These are phyloP conservation scores for Furcasterigmium furcatum DNA, from an alignment of 2,329 filamentous ascomycete species.

Conservation along the genomic window DNA sequence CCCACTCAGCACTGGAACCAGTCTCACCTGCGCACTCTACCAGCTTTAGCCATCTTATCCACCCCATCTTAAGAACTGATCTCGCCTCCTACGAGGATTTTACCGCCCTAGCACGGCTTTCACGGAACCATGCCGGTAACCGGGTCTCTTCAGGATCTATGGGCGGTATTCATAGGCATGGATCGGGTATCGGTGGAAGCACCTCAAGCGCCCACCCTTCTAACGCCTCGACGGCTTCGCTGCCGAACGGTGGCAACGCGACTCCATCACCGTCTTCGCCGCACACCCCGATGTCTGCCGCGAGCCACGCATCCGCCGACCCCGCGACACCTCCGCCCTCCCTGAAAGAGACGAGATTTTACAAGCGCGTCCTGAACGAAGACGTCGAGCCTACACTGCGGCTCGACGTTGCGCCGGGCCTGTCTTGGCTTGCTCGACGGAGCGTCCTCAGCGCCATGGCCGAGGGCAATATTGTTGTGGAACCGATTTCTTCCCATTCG, in stretches of 20 bases:
- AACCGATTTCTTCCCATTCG: conserved; percentile 69
- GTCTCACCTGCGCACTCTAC: conserved; percentile 55
- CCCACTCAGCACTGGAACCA: conserved; percentile 33
- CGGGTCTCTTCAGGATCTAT: conserved; percentile 65
- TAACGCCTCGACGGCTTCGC: conserved; percentile 58
- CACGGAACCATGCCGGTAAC: conserved; percentile 57
- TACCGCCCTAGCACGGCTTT: conserved; percentile 67
- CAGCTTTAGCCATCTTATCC: conserved; percentile 79
- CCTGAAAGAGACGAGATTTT: conserved; percentile 89
- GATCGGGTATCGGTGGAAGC: conserved; percentile 41
- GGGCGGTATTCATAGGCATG: conserved; percentile 46
- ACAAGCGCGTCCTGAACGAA: conserved; percentile 82
- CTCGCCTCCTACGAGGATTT: conserved; percentile 83
- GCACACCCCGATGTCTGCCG: conserved; percentile 51
- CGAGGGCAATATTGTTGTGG: conserved; percentile 83
- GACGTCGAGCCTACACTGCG: conserved; percentile 94
- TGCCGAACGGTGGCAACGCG: conserved; percentile 41
- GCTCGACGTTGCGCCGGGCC: conserved; percentile 81
- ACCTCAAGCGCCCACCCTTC: conserved; percentile 46
- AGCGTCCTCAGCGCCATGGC: conserved; percentile 80
- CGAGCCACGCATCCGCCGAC: conserved; percentile 39
- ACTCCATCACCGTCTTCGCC: conserved; percentile 56
- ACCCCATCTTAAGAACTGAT: conserved; percentile 80
- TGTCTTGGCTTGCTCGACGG: conserved; percentile 90
- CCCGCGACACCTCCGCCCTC: conserved; percentile 43